These are phyloP conservation scores for Aspergillus steynii DNA, from an alignment of 495 filamentous ascomycete species.

Conservation along the genomic window DNA sequence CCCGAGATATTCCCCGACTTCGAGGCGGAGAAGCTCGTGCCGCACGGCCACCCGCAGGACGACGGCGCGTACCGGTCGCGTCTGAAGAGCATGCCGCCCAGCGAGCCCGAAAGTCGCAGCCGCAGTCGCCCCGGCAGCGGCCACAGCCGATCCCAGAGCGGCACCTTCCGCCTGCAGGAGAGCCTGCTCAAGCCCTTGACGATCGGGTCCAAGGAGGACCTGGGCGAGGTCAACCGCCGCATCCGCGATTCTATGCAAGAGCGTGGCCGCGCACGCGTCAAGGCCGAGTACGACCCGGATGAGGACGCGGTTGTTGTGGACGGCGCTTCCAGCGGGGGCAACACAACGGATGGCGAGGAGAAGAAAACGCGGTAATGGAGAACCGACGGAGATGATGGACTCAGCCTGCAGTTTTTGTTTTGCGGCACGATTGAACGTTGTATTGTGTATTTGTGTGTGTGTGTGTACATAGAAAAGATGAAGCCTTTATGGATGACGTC, in stretches of 20 bases:
- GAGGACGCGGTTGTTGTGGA: slow-evolving; percentile 14
- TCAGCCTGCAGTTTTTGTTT: too few species aligned
- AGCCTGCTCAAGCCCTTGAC: slow-evolving; percentile 63
- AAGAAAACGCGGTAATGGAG: slow-evolving; percentile 12
- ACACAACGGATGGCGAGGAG: slow-evolving; percentile 6
- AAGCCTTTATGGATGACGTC: not conserved
- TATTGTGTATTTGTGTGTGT: too few species aligned
- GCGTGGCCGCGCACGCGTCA: slow-evolving; percentile 50
- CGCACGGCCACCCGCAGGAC: slow-evolving; percentile 33
- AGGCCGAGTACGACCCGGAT: slow-evolving; percentile 10
- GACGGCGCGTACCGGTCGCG: slow-evolving; percentile 32
- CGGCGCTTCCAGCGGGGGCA: slow-evolving; percentile 6
- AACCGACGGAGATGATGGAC: not conserved
- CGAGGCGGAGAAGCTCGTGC: slow-evolving; percentile 75
- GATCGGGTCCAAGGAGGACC: slow-evolving; percentile 67
- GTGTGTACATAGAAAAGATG: not conserved
- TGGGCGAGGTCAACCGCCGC: slow-evolving; percentile 76
- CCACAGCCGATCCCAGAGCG: slow-evolving; percentile 50
- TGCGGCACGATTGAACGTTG: too few species aligned
- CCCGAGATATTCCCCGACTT: slow-evolving; percentile 98
- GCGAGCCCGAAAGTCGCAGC: slow-evolving; percentile 75
- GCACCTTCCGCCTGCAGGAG: slow-evolving; percentile 62
- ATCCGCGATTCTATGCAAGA: slow-evolving; percentile 77
- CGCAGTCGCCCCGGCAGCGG: slow-evolving; percentile 68
- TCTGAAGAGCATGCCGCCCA: slow-evolving; percentile 66